Base-by-base conservation (phyloP, 139 green algal genomes). In the Haematococcus lacustris region DNA sequence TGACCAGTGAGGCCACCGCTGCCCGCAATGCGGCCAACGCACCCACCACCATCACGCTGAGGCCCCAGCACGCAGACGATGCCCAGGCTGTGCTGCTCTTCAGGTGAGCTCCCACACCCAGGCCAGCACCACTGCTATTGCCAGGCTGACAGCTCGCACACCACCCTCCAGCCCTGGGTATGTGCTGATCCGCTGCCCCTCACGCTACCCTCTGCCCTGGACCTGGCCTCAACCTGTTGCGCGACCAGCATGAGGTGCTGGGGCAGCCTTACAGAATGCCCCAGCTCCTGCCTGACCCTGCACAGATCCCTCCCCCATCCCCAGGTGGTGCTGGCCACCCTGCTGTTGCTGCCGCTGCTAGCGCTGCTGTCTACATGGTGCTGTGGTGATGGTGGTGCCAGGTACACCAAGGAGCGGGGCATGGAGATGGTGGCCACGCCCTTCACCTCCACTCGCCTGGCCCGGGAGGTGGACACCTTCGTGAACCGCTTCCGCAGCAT, bases 391-490 rank as follows among this genome's bases (percentile, higher is more conserved):
- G 13, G 13, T 57, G 57, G 32, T 17, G 13, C 35, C 61, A 82
- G 73, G 70, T 80, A 72, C 65, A 84, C 73, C 1, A n/a, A 41
- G 7, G 60, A 64, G 7, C 28, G 73, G 3, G 70, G 59, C 67
- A 80, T 84, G 78, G 79, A 87, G 78, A 71, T 96, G 67, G 66
- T 94, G 65, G 79, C 83, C 68, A 96, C 77, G 30, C 38, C 78
- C 3, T 91, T 78, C 40, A 82, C 77, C 1, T 33, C 35, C 3
- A 59, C 70, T 43, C 41, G 53, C 51, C 71, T 87, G 73, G 34
- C 60, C 5, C 71, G 78, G 38, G 90, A 96, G 76, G 87, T 93
- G 66, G 85, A 86, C 3, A 90, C 87, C 6, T 93, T 93, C 71
- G 75, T 93, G 4, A 50, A 80, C 76, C 84, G 85, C 66, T 92